phyloP scores from a whole-genome alignment of 1,139 yeast genomes.

The Saccharomyces hybrid region DNA sequence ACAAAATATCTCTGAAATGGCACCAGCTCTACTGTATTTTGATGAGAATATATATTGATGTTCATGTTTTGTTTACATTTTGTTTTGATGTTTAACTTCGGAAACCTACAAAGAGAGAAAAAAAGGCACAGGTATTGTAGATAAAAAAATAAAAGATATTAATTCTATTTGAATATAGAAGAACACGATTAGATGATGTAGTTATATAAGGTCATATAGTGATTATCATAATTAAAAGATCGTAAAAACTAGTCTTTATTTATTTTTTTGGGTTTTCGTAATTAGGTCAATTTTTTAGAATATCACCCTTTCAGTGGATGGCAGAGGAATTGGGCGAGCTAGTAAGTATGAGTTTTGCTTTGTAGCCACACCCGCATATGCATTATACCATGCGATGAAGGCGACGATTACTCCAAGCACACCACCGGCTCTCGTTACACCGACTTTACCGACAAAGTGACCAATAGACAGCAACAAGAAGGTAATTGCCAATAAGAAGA shows the following conservation, averaged over 20 bases:
- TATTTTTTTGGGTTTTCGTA: not conserved
- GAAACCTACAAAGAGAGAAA: no score
- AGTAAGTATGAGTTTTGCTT: conserved; percentile 59
- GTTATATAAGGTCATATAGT: not conserved
- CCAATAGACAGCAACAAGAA: conserved; percentile 51
- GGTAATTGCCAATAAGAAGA: conserved; percentile 56
- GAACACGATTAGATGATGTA: not conserved
- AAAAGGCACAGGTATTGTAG: not conserved
- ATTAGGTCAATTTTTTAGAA: not conserved
- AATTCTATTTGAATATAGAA: not conserved
- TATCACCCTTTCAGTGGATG: conserved; percentile 13
- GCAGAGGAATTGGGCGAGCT: conserved; percentile 25
- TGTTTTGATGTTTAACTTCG: not conserved
- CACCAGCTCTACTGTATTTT: no score
- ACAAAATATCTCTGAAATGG: no score
- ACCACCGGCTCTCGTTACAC: conserved; percentile 62
- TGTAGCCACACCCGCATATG: conserved; percentile 82
- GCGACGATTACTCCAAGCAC: conserved; percentile 75
- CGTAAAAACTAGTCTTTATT: not conserved
- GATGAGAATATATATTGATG: no score
- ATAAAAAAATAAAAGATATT: no score
- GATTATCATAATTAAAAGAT: not conserved
- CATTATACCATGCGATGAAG: conserved; percentile 79
- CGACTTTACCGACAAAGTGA: conserved; percentile 33
- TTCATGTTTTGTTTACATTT: not conserved